Conservation (phyloP, 805 yeast genomes). For the Saccharomyces mikatae region DNA sequence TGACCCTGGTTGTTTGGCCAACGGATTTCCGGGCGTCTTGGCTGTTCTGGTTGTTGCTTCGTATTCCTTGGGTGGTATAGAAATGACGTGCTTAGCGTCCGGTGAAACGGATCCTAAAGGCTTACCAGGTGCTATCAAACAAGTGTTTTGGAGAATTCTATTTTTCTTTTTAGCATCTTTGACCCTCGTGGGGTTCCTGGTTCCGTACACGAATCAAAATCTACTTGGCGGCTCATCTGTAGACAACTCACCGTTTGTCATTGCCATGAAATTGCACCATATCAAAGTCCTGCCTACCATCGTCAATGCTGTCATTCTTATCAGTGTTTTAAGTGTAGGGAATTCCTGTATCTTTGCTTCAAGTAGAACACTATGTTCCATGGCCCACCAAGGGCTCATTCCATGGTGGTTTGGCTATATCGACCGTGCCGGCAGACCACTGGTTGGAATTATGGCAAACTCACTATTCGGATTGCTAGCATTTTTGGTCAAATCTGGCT, state of each 20-base stretch:
- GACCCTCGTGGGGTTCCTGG: conserved; percentile 51
- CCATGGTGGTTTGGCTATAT: conserved; percentile 41
- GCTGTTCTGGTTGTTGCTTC: conserved; percentile 66
- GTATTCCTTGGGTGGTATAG: conserved; percentile 67
- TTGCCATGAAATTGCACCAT: conserved; percentile 50
- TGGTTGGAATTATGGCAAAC: conserved; percentile 38
- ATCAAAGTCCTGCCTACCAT: conserved; percentile 48
- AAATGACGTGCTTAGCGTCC: conserved; percentile 61
- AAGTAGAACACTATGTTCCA: conserved; percentile 44
- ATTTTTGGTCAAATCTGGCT: conserved; percentile 43
- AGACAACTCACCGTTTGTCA: conserved; percentile 54
- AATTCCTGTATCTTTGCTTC: conserved; percentile 45
- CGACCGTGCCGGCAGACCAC: conserved; percentile 45
- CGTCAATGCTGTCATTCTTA: conserved; percentile 49
- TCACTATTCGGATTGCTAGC: conserved; percentile 45
- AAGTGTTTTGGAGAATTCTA: conserved; percentile 55
- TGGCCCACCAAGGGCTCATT: conserved; percentile 45
- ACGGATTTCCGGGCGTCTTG: conserved; percentile 57
- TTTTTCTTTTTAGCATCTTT: conserved; percentile 49
- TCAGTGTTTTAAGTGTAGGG: conserved; percentile 42
- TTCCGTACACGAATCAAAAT: conserved; percentile 41
- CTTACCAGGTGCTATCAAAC: conserved; percentile 66
- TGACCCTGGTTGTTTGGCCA: conserved; percentile 46
- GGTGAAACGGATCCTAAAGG: conserved; percentile 60
- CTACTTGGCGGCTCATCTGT: conserved; percentile 45